Conservation (phyloP, 1,139 yeast species). For the Hyphopichia buzzinii region DNA sequence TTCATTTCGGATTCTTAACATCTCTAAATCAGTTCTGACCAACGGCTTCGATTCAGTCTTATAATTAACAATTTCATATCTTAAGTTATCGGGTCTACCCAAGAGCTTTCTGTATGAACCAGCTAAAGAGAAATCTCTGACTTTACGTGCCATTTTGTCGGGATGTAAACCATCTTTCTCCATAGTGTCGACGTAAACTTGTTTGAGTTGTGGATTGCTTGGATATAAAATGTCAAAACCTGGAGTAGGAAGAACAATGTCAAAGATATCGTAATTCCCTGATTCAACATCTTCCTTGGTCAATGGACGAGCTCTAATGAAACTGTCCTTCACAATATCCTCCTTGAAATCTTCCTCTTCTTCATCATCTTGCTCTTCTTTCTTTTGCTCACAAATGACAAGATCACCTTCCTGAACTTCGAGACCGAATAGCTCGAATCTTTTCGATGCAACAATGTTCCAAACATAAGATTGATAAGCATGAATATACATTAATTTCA, state of each 20-base stretch:
- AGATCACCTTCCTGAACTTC: conserved; percentile 80
- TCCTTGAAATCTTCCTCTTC: conserved; percentile 59
- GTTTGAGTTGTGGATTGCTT: conserved; percentile 53
- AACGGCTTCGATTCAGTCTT: conserved; percentile 63
- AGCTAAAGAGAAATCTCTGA: conserved; percentile 84
- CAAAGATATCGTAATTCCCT: conserved; percentile 66
- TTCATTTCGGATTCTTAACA: conserved; percentile 46
- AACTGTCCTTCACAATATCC: conserved; percentile 56
- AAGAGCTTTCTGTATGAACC: conserved; percentile 86
- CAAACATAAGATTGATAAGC: conserved; percentile 96
- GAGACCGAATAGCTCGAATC: conserved; percentile 71
- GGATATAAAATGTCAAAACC: conserved; percentile 91
- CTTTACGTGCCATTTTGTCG: conserved; percentile 75
- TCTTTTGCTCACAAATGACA: conserved; percentile 47
- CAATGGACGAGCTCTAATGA: conserved; percentile 63
- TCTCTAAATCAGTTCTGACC: conserved; percentile 78
- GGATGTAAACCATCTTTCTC: conserved; percentile 81
- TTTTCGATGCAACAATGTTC: conserved; percentile 81
- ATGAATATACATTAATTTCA: conserved; percentile 93
- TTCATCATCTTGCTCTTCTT: conserved; percentile 17
- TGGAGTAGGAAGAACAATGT: conserved; percentile 90
- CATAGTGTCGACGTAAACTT: conserved; percentile 74
- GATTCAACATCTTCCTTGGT: conserved; percentile 69
- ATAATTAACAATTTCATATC: conserved; percentile 65
- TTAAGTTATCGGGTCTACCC: conserved; percentile 62